Conservation (phyloP, 1,284 basidiomycete genomes). For the Ustilago xerochloae region DNA sequence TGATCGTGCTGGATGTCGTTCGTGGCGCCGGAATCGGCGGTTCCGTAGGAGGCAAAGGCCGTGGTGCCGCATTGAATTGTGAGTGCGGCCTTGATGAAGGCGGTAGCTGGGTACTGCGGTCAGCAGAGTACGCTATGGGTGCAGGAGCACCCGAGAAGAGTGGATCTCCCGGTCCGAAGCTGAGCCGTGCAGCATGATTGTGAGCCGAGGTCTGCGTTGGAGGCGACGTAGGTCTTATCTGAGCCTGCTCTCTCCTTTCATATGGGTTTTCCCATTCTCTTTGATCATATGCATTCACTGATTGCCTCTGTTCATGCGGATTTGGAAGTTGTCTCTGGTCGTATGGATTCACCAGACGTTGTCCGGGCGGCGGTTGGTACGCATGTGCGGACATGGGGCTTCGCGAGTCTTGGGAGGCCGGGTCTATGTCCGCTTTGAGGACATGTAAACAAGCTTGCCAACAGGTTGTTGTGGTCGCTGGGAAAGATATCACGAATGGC, state of each 20-base stretch:
- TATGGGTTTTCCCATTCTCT: not conserved
- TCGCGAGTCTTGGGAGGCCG: not conserved
- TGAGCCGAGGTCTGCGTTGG: not conserved
- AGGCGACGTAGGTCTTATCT: not conserved
- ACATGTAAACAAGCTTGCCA: too few relatives aligned
- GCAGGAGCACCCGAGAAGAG: slow-evolving; percentile 12
- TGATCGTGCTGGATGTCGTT: not conserved
- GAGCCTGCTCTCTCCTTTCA: not conserved
- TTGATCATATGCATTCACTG: not conserved
- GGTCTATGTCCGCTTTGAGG: not conserved
- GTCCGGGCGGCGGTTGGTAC: not conserved
- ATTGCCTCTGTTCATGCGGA: not conserved
- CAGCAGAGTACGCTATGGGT: not conserved
- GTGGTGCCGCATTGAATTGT: not conserved
- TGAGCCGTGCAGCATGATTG: not conserved
- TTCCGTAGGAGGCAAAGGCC: not conserved
- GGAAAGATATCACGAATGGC: not conserved
- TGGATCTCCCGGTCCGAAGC: slow-evolving; percentile 36
- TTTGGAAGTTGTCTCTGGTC: slow-evolving; percentile 7
- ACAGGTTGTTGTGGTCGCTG: not conserved
- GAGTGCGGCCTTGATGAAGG: not conserved
- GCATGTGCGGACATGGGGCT: not conserved
- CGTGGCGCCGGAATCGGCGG: not conserved
- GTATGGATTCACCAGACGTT: slow-evolving; percentile 30
- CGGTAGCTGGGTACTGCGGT: not conserved